Base-by-base conservation (phyloP, 306 rosid genomes). In the Acacia acuminata region DNA sequence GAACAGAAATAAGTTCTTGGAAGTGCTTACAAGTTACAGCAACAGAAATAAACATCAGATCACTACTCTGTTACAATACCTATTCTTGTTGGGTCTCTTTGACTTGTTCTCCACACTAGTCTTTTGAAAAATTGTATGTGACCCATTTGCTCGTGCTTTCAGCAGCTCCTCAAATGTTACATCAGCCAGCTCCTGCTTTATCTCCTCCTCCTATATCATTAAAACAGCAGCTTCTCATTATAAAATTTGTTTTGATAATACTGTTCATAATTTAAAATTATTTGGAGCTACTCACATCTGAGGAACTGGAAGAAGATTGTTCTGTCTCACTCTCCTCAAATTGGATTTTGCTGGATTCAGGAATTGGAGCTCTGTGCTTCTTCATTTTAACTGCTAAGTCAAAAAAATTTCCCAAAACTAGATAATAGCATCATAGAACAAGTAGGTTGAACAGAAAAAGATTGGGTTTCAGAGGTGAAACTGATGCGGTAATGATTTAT, bases 81-180 rank as follows among this genome's bases (percentile, higher is more conserved):
- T 87, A 86, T 96, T 93, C 94, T 92, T 96, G 85, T 96, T 93
- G 0, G 91, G 88, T 79, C 94, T 90, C 44, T 84, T 86, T 7
- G 77, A 77, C 77, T 89, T 92, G 73, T 90, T 89, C 76, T 82
- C 91, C 36, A 87, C 88, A 16, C 38, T 84, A 0, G 77, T 80
- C 79, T 92, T 91, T 75, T 50, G 85, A 56, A 77, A 50, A 73
- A 88, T 61, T 6, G 84, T 64, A 84, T 88, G 92, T 6, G 92
- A 82, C 71, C 99, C 99, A 70, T 93, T 83, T 0, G 90, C 85
- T 56, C 90, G 97, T 34, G 94, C 99, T 90, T 85, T 91, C 84
- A 87, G 97, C 89, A 96, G 75, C 69, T 96, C 98, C 84, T 86
- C 99, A 47, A 93, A 91, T 9, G 98, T 96, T 58, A 87, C 93